Base-by-base conservation (phyloP, 148 eudicot species). In the Chenopodium berlandieri region DNA sequence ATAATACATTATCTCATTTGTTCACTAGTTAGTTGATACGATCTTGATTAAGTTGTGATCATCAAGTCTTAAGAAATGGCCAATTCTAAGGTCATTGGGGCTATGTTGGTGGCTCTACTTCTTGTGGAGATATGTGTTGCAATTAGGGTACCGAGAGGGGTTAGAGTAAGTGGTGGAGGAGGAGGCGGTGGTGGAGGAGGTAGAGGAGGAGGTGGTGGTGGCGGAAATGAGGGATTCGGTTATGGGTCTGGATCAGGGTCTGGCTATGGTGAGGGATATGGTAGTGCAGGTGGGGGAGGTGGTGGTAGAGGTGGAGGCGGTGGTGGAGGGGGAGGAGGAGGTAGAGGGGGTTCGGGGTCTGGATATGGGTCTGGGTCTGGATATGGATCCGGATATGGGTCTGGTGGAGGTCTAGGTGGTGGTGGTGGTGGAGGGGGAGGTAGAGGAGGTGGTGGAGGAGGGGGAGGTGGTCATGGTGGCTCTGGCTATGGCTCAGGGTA, bases 81-180 rank as follows among this genome's bases (percentile, higher is more conserved):
- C 65, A 60, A 48, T 62, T 22, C 71, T 78, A 84, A 80, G 67
- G 78, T 83, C 62, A 30, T 80, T 72, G 86, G 58, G 48, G 78
- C 65, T 17, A 65, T 80, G 70, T 83, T 87, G 68, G 16, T 81
- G 62, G 81, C 75, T 78, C 63, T 87, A 37, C 76, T 87, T 66
- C 80, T 87, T 25, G 74, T 87, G 70, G 86, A 87, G 34, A 77
- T 87, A 23, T 85, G 89, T 76, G 50, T 85, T 80, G 84, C 80
- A 22, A 86, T 83, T 22, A 87, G 89, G 81, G 66, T 84, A 9
- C 82, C 87, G 31, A 74, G 82, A 9, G 79, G 84, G 0, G 44
- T 77, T 14, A 73, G 75, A 17, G 84, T 84, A 0, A 75, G 78
- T 7, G 83, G 84, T 9, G 86, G 86, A 0, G 88, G 86, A 2